Evolutionary conservation across 2,329 filamentous ascomycete genomes (phyloP).

Genomic region (Fusarium graminum): DNA sequence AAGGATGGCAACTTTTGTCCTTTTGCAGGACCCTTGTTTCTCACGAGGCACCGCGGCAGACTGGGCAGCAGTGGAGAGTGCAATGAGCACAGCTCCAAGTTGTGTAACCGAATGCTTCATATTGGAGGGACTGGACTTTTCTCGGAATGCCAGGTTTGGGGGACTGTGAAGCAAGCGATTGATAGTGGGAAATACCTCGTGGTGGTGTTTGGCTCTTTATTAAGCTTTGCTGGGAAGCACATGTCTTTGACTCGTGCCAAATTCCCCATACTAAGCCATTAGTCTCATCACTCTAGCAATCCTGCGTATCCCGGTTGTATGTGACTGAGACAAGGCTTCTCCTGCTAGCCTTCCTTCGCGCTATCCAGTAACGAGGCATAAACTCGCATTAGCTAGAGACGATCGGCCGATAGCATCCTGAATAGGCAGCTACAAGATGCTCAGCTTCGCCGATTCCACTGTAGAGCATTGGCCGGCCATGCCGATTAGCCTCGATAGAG

Average conservation of each 20-base stretch:
- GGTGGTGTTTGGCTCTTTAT: conserved; percentile 10
- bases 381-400: neutral
- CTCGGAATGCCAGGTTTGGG: neutral
- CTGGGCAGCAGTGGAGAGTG: neutral
- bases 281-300: neutral
- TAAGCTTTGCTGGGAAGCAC: neutral
- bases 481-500: conserved; percentile 3
- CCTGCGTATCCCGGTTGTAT: neutral
- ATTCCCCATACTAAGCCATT: neutral
- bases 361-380: neutral
- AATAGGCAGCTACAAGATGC: conserved; percentile 1
- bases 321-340: too few relatives aligned
- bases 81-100: conserved; percentile 11
- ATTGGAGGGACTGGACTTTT: neutral
- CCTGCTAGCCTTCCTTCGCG: neutral
- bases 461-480: neutral
- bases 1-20: conserved; percentile 52
- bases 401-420: conserved; percentile 6
- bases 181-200: too few relatives aligned
- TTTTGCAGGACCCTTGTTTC: conserved; percentile 43
- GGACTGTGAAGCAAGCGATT: neutral
- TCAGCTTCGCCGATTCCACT: neutral
- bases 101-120: conserved; percentile 19
- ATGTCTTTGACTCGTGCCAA: neutral
- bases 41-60: neutral